Evolutionary conservation across 352 stramenopile genomes (phyloP).

Genomic region (Phytopythium oedochilum): DNA sequence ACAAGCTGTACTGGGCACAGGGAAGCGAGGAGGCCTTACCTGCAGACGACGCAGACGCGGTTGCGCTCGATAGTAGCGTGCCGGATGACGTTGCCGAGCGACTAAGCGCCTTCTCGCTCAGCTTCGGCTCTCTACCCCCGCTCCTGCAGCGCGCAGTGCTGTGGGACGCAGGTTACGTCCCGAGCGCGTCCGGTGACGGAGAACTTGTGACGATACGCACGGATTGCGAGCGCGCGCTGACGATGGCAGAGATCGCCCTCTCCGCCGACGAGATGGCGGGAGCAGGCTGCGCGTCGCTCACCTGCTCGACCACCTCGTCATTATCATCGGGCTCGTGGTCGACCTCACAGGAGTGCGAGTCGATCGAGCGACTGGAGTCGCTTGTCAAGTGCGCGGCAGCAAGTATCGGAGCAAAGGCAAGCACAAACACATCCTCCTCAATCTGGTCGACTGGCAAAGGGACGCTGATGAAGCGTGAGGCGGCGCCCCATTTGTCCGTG

Average conservation of each 20-base stretch:
- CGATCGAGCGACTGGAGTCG: neutral
- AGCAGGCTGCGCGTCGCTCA: slow-evolving; percentile 6
- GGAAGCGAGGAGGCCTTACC: neutral
- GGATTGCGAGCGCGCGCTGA: slow-evolving; percentile 8
- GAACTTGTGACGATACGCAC: slow-evolving; percentile 18
- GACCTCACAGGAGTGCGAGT: neutral
- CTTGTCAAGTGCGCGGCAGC: slow-evolving; percentile 1
- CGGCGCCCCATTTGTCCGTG: neutral
- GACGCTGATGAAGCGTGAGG: neutral
- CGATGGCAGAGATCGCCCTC: slow-evolving; percentile 14
- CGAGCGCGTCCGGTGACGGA: slow-evolving; percentile 4
- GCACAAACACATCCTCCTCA: neutral
- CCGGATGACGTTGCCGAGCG: neutral
- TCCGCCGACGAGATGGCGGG: slow-evolving; percentile 1
- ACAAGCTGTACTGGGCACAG: slow-evolving; percentile 11
- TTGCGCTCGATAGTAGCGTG: neutral
- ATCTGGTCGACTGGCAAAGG: slow-evolving; percentile 6
- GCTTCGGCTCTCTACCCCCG: slow-evolving; percentile 4
- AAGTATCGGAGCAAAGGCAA: neutral
- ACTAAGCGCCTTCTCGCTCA: neutral
- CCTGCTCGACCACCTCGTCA: slow-evolving; percentile 2
- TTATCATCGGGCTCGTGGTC: neutral
- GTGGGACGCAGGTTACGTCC: slow-evolving; percentile 31
- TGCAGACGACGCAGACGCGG: neutral
- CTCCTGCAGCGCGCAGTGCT: slow-evolving; percentile 13